Percentiles rank a stretch among this genome's conserved stretches.
Conservation (phyloP, 257 asterid species). For the Asclepias syriaca region DNA sequence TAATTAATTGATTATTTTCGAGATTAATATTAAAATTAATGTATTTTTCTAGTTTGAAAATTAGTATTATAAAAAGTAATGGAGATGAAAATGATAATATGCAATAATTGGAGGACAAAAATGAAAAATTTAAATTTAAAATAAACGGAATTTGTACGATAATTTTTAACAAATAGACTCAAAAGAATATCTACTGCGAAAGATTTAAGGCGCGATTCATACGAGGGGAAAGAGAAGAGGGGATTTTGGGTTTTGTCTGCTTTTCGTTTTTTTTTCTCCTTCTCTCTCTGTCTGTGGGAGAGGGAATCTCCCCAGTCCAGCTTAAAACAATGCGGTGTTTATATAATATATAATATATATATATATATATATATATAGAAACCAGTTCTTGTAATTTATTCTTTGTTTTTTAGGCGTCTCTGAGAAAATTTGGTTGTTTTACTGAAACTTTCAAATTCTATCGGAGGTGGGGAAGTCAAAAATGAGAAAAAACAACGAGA, state of each 20-base stretch:
- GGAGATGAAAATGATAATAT: not conserved
- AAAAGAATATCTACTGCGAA: not conserved
- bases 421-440: not conserved
- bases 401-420: not conserved
- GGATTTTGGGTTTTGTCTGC: not conserved
- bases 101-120: not conserved
- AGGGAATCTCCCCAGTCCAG: not conserved
- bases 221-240: not conserved
- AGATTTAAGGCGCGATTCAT: conserved; percentile 1
- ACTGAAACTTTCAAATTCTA: not conserved
- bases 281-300: not conserved
- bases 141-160: not conserved
- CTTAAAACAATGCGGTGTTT: not conserved
- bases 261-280: not conserved
- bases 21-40: too few species aligned
- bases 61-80: too few species aligned
- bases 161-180: not conserved
- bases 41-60: too few species aligned
- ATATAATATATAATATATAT: not conserved
- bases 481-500: not conserved
- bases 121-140: not conserved
- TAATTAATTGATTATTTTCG: too few species aligned
- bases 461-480: not conserved
- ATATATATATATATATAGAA: too few species aligned
- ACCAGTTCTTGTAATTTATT: not conserved